These are phyloP conservation scores for Neocucurbitaria cava DNA, from an alignment of 2,329 filamentous ascomycete genomes.

Conservation along the genomic window DNA sequence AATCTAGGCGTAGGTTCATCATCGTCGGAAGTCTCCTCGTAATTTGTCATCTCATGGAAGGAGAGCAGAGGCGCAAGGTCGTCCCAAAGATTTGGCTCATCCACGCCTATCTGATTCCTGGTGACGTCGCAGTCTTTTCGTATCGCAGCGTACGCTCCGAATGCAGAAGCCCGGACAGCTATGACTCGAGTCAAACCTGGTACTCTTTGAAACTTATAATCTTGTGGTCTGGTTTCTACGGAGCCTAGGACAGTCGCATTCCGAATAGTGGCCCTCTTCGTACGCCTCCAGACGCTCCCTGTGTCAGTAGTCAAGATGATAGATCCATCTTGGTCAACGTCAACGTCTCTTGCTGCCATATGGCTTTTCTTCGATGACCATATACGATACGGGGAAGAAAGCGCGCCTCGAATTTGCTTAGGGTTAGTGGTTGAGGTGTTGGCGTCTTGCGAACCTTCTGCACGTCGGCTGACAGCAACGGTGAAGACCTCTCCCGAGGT, in stretches of 20 bases:
- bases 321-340: constrained; percentile 89
- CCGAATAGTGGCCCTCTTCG: constrained; percentile 82
- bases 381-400: constrained; percentile 79
- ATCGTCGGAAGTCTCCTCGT: constrained; percentile 51
- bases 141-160: constrained; percentile 87
- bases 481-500: constrained; percentile 88
- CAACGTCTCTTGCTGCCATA: constrained; percentile 84
- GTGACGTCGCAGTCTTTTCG: constrained; percentile 85
- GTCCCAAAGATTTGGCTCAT: constrained; percentile 73
- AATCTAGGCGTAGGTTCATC: constrained; percentile 57
- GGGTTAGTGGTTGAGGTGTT: constrained; percentile 88
- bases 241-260: constrained; percentile 61
- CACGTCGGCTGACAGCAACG: constrained; percentile 73
- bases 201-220: constrained; percentile 94
- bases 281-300: constrained; percentile 89
- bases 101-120: constrained; percentile 71
- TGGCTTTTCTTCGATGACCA: constrained; percentile 88
- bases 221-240: constrained; percentile 72
- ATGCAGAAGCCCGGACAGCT: constrained; percentile 84
- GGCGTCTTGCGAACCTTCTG: constrained; percentile 64
- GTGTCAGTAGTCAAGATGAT: constrained; percentile 93
- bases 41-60: constrained; percentile 64
- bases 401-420: constrained; percentile 82
- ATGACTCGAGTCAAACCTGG: constrained; percentile 85
- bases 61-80: constrained; percentile 75